These are phyloP conservation scores for Aspergillus kassunensis DNA, from an alignment of 495 filamentous ascomycete species.

Conservation along the genomic window DNA sequence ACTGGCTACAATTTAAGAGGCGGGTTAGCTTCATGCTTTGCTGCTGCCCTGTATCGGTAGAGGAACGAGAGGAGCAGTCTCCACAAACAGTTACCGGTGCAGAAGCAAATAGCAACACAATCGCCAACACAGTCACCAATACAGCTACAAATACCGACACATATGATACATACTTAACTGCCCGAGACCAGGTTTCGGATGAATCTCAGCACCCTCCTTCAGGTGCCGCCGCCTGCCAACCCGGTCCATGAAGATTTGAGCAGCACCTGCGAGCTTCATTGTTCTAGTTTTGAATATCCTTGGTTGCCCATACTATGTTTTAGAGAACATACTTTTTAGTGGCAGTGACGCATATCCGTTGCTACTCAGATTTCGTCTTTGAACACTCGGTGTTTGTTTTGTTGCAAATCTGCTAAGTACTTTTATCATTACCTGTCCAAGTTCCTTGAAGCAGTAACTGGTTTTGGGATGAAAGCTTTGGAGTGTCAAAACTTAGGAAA, in stretches of 20 bases:
- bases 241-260: conserved; percentile 1
- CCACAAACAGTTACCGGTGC: too few relatives aligned
- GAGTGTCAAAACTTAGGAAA: background rate
- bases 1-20: conserved; percentile 8
- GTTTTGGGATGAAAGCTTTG: background rate
- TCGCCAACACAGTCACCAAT: background rate
- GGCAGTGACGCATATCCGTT: background rate
- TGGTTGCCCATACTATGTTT: background rate
- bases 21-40: conserved; percentile 14
- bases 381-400: background rate
- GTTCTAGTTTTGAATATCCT: background rate
- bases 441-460: background rate
- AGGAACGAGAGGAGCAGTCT: conserved; percentile 13
- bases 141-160: conserved; percentile 11
- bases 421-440: background rate
- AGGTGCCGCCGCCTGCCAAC: background rate
- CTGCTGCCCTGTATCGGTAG: conserved; percentile 15
- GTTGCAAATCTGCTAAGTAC: background rate
- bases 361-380: background rate
- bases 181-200: conserved; percentile 15
- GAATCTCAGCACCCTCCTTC: conserved; percentile 8
- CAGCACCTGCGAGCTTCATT: background rate
- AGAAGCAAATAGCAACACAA: background rate
- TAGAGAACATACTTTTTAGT: too few relatives aligned
- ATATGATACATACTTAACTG: conserved; percentile 31